Percentiles rank a stretch among this genome's conserved stretches.
These are phyloP conservation scores for Lobosporangium transversale DNA, from an alignment of 192 early-diverging fungal species.

Conservation along the genomic window DNA sequence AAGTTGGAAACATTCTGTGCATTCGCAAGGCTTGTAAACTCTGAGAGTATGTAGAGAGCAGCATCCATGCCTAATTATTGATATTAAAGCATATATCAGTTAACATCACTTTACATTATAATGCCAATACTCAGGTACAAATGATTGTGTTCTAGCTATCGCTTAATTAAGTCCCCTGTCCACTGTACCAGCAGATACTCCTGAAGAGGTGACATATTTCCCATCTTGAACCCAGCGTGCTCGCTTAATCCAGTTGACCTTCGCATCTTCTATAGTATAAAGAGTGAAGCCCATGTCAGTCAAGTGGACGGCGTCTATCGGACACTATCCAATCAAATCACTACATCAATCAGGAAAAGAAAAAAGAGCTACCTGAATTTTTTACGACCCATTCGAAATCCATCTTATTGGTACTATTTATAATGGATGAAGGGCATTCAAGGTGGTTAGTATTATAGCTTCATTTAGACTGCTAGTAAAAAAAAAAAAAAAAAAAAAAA, in stretches of 20 bases:
- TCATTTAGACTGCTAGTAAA: background rate
- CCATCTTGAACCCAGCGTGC: constrained; percentile 65
- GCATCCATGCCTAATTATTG: too few species aligned
- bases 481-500: too few species aligned
- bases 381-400: constrained; percentile 2
- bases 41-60: too few species aligned
- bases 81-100: too few species aligned
- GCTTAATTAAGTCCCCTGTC: too few species aligned
- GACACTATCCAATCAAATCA: too few species aligned
- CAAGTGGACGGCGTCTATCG: too few species aligned
- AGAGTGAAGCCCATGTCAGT: background rate
- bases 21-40: too few species aligned
- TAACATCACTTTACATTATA: too few species aligned
- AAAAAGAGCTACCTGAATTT: background rate
- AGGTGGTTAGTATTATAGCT: background rate
- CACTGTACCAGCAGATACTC: constrained; percentile 54
- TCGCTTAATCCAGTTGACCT: constrained; percentile 58
- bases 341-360: background rate
- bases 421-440: background rate
- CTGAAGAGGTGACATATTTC: constrained; percentile 54
- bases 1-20: too few species aligned
- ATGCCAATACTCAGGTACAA: too few species aligned
- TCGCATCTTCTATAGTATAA: constrained; percentile 34
- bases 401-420: background rate
- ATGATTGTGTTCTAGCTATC: too few species aligned